Base-by-base conservation (phyloP, 352 stramenopile genomes). In the Globisporangium cylindrosporum region DNA sequence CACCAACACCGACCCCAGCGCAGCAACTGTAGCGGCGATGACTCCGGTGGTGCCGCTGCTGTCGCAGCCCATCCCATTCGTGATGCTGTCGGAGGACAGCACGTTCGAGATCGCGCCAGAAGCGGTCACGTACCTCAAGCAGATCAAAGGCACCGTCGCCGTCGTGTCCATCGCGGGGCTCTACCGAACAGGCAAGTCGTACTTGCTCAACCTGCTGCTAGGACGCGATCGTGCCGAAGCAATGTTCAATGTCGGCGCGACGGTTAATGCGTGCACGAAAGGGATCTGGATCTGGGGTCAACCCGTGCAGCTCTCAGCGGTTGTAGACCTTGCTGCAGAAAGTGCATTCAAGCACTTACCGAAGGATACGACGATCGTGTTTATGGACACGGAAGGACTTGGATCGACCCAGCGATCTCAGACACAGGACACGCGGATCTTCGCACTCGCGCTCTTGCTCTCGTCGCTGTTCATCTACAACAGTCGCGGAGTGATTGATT, bases 211-310 rank as follows among this genome's bases (percentile, higher is more conserved):
- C 71, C 49, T 88, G 68, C 65, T 95, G 32, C 71, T 89, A 1
- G 78, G 68, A 29, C 64, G 78, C 34, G 70, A 87, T 51, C 73
- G 76, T 46, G 77, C 76, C 1, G 74, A 80, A 55, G 74, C 78
- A 27, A 91, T 90, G 76, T 97, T 97, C 79, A 73, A 78, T 56
- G 86, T 92, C 20, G 86, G 86, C 18, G 74, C 73, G 46, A 93
- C 83, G 3, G 76, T 94, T 1, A 89, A 92, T 55, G 85, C 82
- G 46, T 93, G 87, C 66, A 94, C 87, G 8, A 90, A 91, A 57
- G 87, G 87, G 4, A 92, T 94, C 54, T 94, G 87, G 87, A 83
- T 95, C 59, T 94, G 87, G 86, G 81, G 79, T 10, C 73, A 91
- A 58, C 80, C 84, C 0, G 59, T 82, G 12, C 66, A 77, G 32